Conservation (phyloP, 768 basidiomycete genomes). For the Pholiota microspora region DNA sequence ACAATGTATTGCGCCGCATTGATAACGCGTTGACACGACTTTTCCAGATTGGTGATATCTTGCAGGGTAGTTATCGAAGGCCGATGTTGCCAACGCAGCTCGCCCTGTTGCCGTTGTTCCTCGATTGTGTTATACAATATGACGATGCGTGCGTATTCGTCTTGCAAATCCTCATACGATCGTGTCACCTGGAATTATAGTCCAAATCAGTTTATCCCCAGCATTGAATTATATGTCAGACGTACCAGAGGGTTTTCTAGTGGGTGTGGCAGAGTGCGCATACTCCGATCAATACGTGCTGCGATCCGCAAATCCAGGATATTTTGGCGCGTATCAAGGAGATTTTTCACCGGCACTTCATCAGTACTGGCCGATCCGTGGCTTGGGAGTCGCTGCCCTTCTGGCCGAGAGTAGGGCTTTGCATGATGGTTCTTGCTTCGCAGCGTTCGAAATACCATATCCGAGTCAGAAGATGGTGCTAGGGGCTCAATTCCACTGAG, state of each 20-base stretch:
- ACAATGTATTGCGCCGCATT: constrained; percentile 13
- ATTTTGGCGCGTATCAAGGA: not conserved
- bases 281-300: constrained; percentile 7
- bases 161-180: constrained; percentile 8
- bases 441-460: not conserved
- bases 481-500: not conserved
- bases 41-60: constrained; percentile 11
- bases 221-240: not conserved
- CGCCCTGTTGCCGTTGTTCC: constrained; percentile 7
- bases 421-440: not conserved
- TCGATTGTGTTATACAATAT: constrained; percentile 7
- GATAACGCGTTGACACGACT: constrained; percentile 6
- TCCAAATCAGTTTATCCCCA: not conserved
- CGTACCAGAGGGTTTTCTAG: constrained; percentile 4
- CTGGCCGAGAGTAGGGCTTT: constrained; percentile 10
- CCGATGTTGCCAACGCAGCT: constrained; percentile 5
- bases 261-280: constrained; percentile 8
- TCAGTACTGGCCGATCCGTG: constrained; percentile 4
- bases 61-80: constrained; percentile 2
- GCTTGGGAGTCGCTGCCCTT: not conserved
- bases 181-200: constrained; percentile 9
- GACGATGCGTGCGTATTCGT: constrained; percentile 13
- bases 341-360: not conserved
- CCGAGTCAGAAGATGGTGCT: not conserved
- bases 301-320: constrained; percentile 5